phyloP scores from a whole-genome alignment of 805 yeast genomes.

The Suhomyces pyralidae region DNA sequence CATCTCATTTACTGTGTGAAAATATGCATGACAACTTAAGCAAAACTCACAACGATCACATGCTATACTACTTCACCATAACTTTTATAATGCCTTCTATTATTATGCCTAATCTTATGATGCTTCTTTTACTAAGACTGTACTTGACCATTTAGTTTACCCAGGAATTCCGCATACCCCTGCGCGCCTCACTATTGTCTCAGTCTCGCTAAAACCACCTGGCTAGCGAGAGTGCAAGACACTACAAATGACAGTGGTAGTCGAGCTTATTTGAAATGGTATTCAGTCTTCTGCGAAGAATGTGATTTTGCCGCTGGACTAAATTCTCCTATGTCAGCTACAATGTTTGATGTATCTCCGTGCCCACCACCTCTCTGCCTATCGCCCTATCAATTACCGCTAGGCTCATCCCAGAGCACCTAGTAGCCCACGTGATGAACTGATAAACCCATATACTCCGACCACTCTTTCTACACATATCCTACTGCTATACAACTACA shows the following conservation, averaged over 20 bases:
- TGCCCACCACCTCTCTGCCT: not conserved
- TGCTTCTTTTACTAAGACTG: too few relatives aligned
- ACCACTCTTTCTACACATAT: not conserved
- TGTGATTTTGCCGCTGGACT: not conserved
- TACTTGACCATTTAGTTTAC: not conserved
- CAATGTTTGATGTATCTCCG: not conserved
- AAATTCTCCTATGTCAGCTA: not conserved
- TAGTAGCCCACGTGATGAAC: not conserved
- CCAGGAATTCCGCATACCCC: not conserved
- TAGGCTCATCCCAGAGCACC: not conserved
- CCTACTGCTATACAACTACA: not conserved
- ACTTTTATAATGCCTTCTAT: too few relatives aligned
- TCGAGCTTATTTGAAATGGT: not conserved
- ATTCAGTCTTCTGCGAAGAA: not conserved
- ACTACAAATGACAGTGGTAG: too few relatives aligned
- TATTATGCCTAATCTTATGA: too few relatives aligned
- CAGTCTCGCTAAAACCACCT: not conserved
- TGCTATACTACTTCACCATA: too few relatives aligned
- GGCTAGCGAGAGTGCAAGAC: not conserved
- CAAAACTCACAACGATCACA: too few relatives aligned
- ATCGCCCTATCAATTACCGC: not conserved
- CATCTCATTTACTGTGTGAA: too few relatives aligned
- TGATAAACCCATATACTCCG: not conserved
- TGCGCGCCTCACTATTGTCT: not conserved
- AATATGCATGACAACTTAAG: too few relatives aligned